Percentiles rank a stretch among this genome's conserved stretches.
Conservation (phyloP, 352 stramenopile genomes). For the Thraustochytrium striatum region DNA sequence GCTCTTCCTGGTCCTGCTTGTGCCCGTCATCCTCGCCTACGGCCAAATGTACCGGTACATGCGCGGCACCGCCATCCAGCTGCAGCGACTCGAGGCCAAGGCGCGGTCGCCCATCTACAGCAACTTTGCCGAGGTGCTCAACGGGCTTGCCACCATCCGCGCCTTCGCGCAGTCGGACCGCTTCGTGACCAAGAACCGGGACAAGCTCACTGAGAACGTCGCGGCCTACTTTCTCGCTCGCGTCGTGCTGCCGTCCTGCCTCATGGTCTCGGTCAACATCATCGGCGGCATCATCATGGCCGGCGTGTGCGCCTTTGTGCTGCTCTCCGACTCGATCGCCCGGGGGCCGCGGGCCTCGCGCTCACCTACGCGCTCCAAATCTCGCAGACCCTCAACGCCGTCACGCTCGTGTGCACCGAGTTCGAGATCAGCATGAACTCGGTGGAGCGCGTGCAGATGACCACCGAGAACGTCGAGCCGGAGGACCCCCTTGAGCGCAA, state of each 20-base stretch:
- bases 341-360: slow-evolving; percentile 80
- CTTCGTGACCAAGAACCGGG: slow-evolving; percentile 52
- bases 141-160: slow-evolving; percentile 69
- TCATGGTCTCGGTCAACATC: slow-evolving; percentile 85
- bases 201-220: slow-evolving; percentile 52
- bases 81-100: slow-evolving; percentile 77
- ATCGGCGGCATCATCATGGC: slow-evolving; percentile 82
- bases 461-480: slow-evolving; percentile 58
- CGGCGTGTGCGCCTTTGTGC: slow-evolving; percentile 76
- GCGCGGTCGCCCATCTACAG: slow-evolving; percentile 84
- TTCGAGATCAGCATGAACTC: slow-evolving; percentile 90
- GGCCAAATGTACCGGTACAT: slow-evolving; percentile 69
- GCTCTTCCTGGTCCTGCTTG: slow-evolving; percentile 66
- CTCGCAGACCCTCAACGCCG: slow-evolving; percentile 87
- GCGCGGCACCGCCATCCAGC: slow-evolving; percentile 64
- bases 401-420: slow-evolving; percentile 83
- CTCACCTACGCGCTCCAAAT: slow-evolving; percentile 88
- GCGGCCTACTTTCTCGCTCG: slow-evolving; percentile 78
- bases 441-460: slow-evolving; percentile 76
- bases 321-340: slow-evolving; percentile 60
- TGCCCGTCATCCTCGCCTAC: slow-evolving; percentile 73
- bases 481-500: slow-evolving; percentile 45
- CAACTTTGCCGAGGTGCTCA: slow-evolving; percentile 83
- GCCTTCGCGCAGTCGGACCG: slow-evolving; percentile 48
- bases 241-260: slow-evolving; percentile 84